Base-by-base conservation (phyloP, 2,329 filamentous ascomycete genomes). In the Acrodontium crateriforme region DNA sequence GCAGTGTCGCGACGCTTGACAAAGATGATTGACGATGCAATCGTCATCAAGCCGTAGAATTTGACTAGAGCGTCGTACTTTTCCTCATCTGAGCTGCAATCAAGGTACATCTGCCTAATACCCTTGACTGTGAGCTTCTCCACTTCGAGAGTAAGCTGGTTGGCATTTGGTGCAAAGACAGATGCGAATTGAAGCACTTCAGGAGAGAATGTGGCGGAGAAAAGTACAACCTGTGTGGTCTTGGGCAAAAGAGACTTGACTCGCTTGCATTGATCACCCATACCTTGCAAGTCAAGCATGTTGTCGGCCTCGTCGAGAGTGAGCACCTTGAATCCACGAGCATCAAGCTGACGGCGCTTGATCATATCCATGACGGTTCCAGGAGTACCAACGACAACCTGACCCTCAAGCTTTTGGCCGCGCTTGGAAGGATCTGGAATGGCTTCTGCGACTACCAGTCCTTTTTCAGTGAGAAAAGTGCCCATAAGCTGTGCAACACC, bases 301-400 rank as follows among this genome's bases (percentile, higher is more conserved):
- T 94, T 95, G 60, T 98, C 89, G 32, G 89, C 89, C 61, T 98
- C 89, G 48, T 98, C 89, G 29, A 98, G 68, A 31, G 94, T 87
- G 36, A 98, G 68, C 6, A 92, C 70, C 54, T 74, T 81, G 42
- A 98, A 64, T 32, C 74, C 59, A 11, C 67, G 71, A 1, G 73
- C 57, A 42, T 92, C 72, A 39, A 98, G 68, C 47, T 80, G 69
- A 40, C 74, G 69, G 45, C 76, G 74, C 47, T 77, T 76, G 46
- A 94, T 77, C 45, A 89, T 66, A 48, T 95, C 89, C 63, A 79
- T 77, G 26, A 89, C 82, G 0, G 87, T 95, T 30, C 89, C 89
- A 1, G 89, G 89, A 1, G 89, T 98, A 34, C 89, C 89, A 34
- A 94, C 81, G 16, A 98, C 71, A 25, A 95, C 71, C 31, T 84